Evolutionary conservation across 2,329 filamentous ascomycete species (phyloP), one percentile per base, ranked within the genome.

Genomic region (Alternaria atra): DNA sequence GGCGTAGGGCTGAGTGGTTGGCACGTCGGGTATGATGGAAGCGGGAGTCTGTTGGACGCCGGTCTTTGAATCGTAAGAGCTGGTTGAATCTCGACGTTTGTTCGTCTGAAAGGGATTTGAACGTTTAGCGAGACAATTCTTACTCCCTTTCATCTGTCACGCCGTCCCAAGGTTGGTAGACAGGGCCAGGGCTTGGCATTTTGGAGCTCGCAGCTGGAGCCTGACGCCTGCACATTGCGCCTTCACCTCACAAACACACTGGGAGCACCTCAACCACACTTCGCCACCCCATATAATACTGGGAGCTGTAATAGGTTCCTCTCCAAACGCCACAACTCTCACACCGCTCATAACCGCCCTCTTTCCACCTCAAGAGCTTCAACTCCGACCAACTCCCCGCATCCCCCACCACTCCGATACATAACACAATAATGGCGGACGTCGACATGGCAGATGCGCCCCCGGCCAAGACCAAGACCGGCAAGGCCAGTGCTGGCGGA

Each of bases 401-500:
- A 64, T 39, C 55, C 63, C 66, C 65, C 68, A 65, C 65, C 64
- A 65, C 56, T 55, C 55, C 59, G 56, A 63, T 59, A 60, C 61
- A 69, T 52, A 50, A 57, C 52, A 50, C 56, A 63, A 79, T 44
- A 65, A 98, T 98, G 95, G 92, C 94, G 60, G 95, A 99, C 81
- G 90, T 98, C 52, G 93, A 97, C 75, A 98, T 98, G 95, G 91
- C 92, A 55, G 95, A 98, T 80, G 93, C 91, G 47, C 88, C 85
- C 58, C 77, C 81, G 27, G 70, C 74, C 56, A 87, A 89, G 80
- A 75, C 80, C 44, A 88, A 87, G 78, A 82, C 66, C 17, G 66
- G 80, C 65, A 84, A 81, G 78, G 82, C 83, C 20, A 81, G 81
- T 17, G 81, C 84, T 27, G 91, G 86, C 61, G 73, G 73, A 61